Base-by-base conservation (phyloP, 176 grass and related monocot genomes). In the Eleusine coracana region DNA sequence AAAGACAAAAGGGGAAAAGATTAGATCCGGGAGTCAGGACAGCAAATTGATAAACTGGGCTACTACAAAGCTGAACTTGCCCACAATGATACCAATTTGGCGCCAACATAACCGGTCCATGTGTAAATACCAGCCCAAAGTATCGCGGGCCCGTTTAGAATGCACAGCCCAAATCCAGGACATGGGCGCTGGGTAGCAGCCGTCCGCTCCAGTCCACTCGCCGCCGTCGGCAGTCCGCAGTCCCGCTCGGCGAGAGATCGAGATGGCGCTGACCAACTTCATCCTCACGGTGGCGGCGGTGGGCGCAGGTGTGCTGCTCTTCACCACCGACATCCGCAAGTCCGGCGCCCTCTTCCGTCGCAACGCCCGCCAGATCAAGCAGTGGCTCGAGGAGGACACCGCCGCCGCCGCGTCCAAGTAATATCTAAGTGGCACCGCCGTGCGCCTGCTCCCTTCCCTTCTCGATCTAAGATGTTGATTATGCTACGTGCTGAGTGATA, bases 261-360 rank as follows among this genome's bases (percentile, higher is more conserved):
- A 21, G 70, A 97, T 97, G 94, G 94, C 94, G 62, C 75, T 94
- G 68, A 94, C 92, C 77, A 97, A 97, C 86, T 97, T 94, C 56
- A 90, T 97, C 67, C 37, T 92, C 51, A 97, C 92, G 65, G 90
- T 89, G 49, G 92, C 87, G 39, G 92, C 81, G 21, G 80, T 94
- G 7, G 89, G 86, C 16, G 88, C 81, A 9, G 88, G 78, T 8
- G 29, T 89, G 69, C 90, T 94, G 68, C 95, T 97, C 75, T 89
- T 97, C 76, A 93, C 92, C 62, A 92, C 90, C 38, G 95, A 97
- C 86, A 85, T 97, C 60, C 93, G 89, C 83, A 89, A 86, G 85
- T 97, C 90, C 7, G 83, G 78, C 71, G 76, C 95, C 29, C n/a
- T 84, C 37, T 92, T 97, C 86, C 90, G 95, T 74, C 90, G 88